Evolutionary conservation across 164 flowering plant genomes (phyloP).

Genomic region (Echeveria elegans): DNA sequence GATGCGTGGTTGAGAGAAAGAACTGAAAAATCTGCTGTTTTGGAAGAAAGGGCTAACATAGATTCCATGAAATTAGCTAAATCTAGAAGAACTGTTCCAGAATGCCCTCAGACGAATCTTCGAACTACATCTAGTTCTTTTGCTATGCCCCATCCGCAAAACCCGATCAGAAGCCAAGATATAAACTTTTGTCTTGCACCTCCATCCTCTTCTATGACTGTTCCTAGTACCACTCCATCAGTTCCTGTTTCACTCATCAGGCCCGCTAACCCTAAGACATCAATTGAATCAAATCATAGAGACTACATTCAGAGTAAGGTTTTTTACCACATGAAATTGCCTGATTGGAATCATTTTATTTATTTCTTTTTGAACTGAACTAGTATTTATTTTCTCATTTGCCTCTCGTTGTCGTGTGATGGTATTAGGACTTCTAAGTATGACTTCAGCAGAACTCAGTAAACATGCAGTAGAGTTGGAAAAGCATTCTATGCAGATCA

Average conservation of each 20-base stretch:
- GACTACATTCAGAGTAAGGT: not conserved
- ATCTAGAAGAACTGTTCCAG: not conserved
- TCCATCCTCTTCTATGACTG: not conserved
- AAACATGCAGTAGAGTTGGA: conserved; percentile 8
- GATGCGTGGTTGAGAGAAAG: too few species aligned
- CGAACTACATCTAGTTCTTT: not conserved
- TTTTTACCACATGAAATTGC: not conserved
- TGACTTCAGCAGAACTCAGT: conserved; percentile 2
- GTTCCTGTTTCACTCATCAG: conserved; percentile 8
- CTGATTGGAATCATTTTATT: not conserved
- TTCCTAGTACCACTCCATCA: not conserved
- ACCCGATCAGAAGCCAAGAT: not conserved
- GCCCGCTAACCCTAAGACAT: not conserved
- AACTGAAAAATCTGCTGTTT: conserved; percentile 1
- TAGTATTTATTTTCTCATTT: not conserved
- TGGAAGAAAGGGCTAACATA: not conserved
- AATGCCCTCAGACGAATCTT: not conserved
- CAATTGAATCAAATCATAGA: conserved; percentile 1
- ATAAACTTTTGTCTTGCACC: conserved; percentile 2
- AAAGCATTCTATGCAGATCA: conserved; percentile 5
- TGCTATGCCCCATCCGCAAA: conserved; percentile 1
- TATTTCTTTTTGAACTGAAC: not conserved
- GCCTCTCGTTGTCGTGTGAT: not conserved
- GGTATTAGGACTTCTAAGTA: not conserved
- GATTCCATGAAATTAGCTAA: not conserved